phyloP scores from a whole-genome alignment of 805 yeast species.

The Maudiozyma pseudohumilis region DNA sequence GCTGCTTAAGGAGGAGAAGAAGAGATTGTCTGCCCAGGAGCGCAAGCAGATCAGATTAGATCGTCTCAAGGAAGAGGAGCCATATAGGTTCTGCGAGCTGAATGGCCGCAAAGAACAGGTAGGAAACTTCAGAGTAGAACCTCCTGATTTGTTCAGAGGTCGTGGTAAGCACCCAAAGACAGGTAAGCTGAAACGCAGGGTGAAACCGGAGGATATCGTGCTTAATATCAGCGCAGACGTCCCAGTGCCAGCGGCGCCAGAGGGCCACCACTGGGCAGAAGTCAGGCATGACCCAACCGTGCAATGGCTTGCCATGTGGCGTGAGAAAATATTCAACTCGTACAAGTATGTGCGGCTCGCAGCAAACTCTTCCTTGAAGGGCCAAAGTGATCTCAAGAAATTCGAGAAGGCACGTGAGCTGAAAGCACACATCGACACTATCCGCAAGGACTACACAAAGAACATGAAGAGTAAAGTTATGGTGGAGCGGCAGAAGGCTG shows the following conservation, averaged over 20 bases:
- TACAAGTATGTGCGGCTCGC: slow-evolving; percentile 87
- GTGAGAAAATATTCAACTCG: slow-evolving; percentile 77
- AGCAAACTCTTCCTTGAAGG: slow-evolving; percentile 82
- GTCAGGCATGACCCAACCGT: slow-evolving; percentile 81
- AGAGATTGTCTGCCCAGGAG: slow-evolving; percentile 56
- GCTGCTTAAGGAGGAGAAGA: slow-evolving; percentile 58
- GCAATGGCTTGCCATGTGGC: slow-evolving; percentile 96
- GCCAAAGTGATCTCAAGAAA: slow-evolving; percentile 81
- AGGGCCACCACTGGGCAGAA: slow-evolving; percentile 86
- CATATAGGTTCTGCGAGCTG: slow-evolving; percentile 65
- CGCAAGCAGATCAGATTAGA: slow-evolving; percentile 65
- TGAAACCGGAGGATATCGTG: slow-evolving; percentile 80
- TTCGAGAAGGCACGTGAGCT: slow-evolving; percentile 89
- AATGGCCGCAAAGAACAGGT: slow-evolving; percentile 88
- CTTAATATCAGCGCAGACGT: slow-evolving; percentile 69
- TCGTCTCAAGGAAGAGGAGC: slow-evolving; percentile 68
- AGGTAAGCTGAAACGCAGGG: slow-evolving; percentile 81
- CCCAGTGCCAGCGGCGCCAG: slow-evolving; percentile 71
- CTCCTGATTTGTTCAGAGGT: slow-evolving; percentile 92
- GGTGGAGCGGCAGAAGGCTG: slow-evolving; percentile 86
- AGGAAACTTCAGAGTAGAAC: slow-evolving; percentile 90
- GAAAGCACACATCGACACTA: slow-evolving; percentile 57
- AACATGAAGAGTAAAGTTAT: slow-evolving; percentile 65
- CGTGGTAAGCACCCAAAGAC: slow-evolving; percentile 97
- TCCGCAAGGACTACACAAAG: slow-evolving; percentile 63